phyloP scores from a whole-genome alignment of 2,329 filamentous ascomycete species.

The Claviceps purpurea region DNA sequence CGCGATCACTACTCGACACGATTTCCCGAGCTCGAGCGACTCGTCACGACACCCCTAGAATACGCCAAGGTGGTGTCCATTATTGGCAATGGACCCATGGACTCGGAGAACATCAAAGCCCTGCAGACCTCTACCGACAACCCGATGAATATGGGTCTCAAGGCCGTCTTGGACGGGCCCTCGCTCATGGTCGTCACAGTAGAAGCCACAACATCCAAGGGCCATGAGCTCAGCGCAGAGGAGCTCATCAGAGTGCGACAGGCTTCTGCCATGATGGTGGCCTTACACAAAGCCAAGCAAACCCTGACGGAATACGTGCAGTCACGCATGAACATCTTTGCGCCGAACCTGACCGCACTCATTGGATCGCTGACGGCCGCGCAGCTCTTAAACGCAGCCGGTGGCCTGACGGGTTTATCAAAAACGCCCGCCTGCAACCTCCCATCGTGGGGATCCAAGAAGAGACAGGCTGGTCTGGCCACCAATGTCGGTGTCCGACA shows the following conservation, averaged over 20 bases:
- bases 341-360: conserved; percentile 80
- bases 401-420: conserved; percentile 74
- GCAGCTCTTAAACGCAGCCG: conserved; percentile 89
- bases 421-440: conserved; percentile 93
- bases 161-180: conserved; percentile 72
- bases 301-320: conserved; percentile 88
- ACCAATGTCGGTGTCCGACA: conserved; percentile 86
- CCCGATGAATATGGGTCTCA: conserved; percentile 59
- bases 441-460: conserved; percentile 79
- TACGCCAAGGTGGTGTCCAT: conserved; percentile 94
- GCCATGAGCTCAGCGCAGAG: conserved; percentile 58
- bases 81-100: conserved; percentile 81
- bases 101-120: conserved; percentile 64
- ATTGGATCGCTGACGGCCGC: conserved; percentile 89
- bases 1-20: conserved; percentile 89
- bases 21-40: conserved; percentile 81
- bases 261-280: conserved; percentile 80
- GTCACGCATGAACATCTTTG: conserved; percentile 92
- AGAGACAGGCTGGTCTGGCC: conserved; percentile 70
- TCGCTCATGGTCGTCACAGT: conserved; percentile 92
- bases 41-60: conserved; percentile 84
- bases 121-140: conserved; percentile 70
- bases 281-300: conserved; percentile 74
- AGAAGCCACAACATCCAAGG: conserved; percentile 82
- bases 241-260: conserved; percentile 62